Conservation (phyloP, 2,329 filamentous ascomycete genomes). For the Fusarium musae region DNA sequence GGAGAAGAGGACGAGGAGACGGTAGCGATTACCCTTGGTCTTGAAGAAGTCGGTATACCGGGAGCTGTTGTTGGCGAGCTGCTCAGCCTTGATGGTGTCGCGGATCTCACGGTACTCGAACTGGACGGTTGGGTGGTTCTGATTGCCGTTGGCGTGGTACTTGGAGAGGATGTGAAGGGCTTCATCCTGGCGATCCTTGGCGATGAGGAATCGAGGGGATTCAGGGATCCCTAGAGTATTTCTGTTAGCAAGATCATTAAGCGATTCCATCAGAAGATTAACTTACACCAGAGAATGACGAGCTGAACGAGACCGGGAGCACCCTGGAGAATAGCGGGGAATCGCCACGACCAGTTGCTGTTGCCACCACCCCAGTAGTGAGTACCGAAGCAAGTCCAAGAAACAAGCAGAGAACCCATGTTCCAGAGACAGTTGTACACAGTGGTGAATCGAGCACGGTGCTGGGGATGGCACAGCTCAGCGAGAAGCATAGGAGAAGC, state of each 20-base stretch:
- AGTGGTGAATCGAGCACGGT: conserved; percentile 72
- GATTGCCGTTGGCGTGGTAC: conserved; percentile 71
- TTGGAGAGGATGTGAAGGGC: conserved; percentile 70
- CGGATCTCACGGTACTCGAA: conserved; percentile 75
- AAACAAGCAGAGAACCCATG: conserved; percentile 67
- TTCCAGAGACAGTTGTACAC: conserved; percentile 78
- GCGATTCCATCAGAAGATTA: rapidly evolving
- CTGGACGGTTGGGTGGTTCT: conserved; percentile 68
- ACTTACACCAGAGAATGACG: conserved; percentile 66
- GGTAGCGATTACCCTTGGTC: conserved; percentile 73
- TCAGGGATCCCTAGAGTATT: conserved; percentile 62
- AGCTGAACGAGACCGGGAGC: conserved; percentile 71
- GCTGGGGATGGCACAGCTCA: conserved; percentile 75
- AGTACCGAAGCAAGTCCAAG: conserved; percentile 73
- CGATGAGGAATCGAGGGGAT: conserved; percentile 72
- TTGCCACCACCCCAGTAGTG: conserved; percentile 55
- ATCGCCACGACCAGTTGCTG: conserved; percentile 74
- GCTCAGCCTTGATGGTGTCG: conserved; percentile 70
- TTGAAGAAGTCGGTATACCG: conserved; percentile 70
- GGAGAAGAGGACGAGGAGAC: conserved; percentile 69
- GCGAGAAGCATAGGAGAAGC: conserved; percentile 71
- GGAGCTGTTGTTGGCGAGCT: conserved; percentile 58
- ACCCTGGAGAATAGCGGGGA: conserved; percentile 71
- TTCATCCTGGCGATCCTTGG: conserved; percentile 71
- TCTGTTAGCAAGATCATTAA: background rate